Conservation (phyloP, 2,329 filamentous ascomycete species). For the Aspergillus quadrilineatus region DNA sequence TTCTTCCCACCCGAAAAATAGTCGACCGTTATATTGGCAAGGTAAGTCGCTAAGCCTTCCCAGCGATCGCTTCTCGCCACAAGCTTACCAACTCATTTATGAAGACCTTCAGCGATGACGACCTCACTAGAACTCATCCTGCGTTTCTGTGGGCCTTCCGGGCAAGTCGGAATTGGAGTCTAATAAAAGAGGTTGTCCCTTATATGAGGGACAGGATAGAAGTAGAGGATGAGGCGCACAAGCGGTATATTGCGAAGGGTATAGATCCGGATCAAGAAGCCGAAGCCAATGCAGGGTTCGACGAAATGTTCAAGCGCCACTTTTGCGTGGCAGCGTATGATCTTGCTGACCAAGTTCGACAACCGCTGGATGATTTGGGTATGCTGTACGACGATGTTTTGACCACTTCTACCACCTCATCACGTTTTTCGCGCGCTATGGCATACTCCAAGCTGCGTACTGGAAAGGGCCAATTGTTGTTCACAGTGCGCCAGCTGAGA, state of each 20-base stretch:
- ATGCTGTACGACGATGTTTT: slow-evolving; percentile 74
- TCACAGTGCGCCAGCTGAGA: slow-evolving; percentile 67
- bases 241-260: slow-evolving; percentile 50
- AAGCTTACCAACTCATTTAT: background rate
- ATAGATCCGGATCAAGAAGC: slow-evolving; percentile 39
- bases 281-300: slow-evolving; percentile 67
- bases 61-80: background rate
- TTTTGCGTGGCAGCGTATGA: slow-evolving; percentile 77
- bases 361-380: slow-evolving; percentile 63
- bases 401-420: slow-evolving; percentile 55
- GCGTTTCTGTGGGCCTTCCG: slow-evolving; percentile 87
- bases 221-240: slow-evolving; percentile 46
- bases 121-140: slow-evolving; percentile 72
- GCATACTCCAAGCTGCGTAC: slow-evolving; percentile 29
- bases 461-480: slow-evolving; percentile 75
- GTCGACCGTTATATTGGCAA: slow-evolving; percentile 73
- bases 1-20: slow-evolving; percentile 61
- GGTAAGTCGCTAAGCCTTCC: slow-evolving; percentile 36
- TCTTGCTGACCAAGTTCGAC: slow-evolving; percentile 67
- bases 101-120: slow-evolving; percentile 63
- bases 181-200: slow-evolving; percentile 65
- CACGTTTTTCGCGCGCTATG: slow-evolving; percentile 28
- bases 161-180: slow-evolving; percentile 73
- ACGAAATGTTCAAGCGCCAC: slow-evolving; percentile 74
- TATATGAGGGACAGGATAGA: slow-evolving; percentile 72